Evolutionary conservation across 1,139 yeast species (phyloP).

Genomic region (Nakaseomyces kungkrabaensis): DNA sequence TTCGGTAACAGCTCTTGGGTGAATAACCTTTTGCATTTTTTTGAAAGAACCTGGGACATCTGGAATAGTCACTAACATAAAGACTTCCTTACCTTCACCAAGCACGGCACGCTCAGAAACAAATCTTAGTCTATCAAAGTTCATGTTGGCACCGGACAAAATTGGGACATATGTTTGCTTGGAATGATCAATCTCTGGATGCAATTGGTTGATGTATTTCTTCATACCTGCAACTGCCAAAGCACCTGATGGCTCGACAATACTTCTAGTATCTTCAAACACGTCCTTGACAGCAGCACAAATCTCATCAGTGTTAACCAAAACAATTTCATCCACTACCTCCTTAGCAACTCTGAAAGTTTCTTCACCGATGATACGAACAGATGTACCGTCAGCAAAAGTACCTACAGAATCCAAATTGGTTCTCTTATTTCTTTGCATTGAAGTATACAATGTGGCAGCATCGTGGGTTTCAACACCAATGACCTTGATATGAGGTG

Average conservation of each 20-base stretch:
- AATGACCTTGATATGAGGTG: constrained; percentile 93
- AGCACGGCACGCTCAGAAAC: constrained; percentile 97
- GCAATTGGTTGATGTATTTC: constrained; percentile 51
- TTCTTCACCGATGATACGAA: constrained; percentile 79
- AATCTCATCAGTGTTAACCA: constrained; percentile 86
- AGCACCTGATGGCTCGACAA: constrained; percentile 97
- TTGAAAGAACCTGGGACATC: constrained; percentile 87
- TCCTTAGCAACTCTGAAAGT: constrained; percentile 73
- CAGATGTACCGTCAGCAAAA: constrained; percentile 99
- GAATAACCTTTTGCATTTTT: constrained; percentile 59
- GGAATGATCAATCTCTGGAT: constrained; percentile 65
- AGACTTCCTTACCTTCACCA: constrained; percentile 96
- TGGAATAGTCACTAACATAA: constrained; percentile 81
- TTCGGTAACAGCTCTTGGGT: constrained; percentile 87
- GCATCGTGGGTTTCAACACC: constrained; percentile 97
- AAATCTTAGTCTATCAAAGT: constrained; percentile 88
- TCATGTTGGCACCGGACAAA: constrained; percentile 95
- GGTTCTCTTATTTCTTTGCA: constrained; percentile 45
- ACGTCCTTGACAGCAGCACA: constrained; percentile 97
- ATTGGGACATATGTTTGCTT: constrained; percentile 71
- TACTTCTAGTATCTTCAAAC: constrained; percentile 88
- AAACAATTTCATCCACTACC: constrained; percentile 78
- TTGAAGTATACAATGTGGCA: constrained; percentile 75
- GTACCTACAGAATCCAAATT: constrained; percentile 68
- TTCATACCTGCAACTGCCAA: constrained; percentile 90